Base-by-base conservation (phyloP, 306 rosid species). In the Fragaria iinumae region DNA sequence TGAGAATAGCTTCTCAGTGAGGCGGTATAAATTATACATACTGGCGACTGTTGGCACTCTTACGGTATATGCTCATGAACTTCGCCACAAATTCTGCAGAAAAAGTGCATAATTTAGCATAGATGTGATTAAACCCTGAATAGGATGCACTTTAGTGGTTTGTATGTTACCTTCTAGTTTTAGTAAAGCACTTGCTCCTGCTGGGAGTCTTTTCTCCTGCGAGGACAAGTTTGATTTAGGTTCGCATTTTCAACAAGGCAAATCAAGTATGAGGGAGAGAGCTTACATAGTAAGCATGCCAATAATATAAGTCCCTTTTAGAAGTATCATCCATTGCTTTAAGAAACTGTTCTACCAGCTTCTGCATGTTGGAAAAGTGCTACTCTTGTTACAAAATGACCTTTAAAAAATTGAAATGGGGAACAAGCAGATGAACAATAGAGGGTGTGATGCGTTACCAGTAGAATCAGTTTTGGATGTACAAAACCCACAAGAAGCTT, bases 211-310 rank as follows among this genome's bases (percentile, higher is more conserved):
- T 73, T 89, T 94, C 13, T 87, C 89, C 96, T 90, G 90, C 70
- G 69, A 72, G 53, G 32, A 80, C 60, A 60, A 11, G 43, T 56
- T 18, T 76, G 11, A 59, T 69, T 85, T 75, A 79, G 38, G 32
- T 81, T 83, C 52, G 41, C n/a, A 38, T 67, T 75, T 45, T 39
- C 16, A 41, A 5, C 36, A 18, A 67, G 47, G 4, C 23, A 64
- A 1, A 44, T 44, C 5, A 12, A 59, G 45, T 55, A 56, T 27
- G 72, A 67, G 17, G 44, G 43, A 50, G 56, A 71, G 43, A 38
- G 78, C 93, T 89, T 81, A 91, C 98, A 83, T 94, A 94, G 76
- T 90, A 94, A 60, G 91, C 93, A 83, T 90, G 96, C 97, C 97
- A 94, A 52, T 91, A 91, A 74, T 89, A 90, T 55, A 94, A 84